Base-by-base conservation (phyloP, 2,329 filamentous ascomycete genomes). In the Westerdykella ornata region DNA sequence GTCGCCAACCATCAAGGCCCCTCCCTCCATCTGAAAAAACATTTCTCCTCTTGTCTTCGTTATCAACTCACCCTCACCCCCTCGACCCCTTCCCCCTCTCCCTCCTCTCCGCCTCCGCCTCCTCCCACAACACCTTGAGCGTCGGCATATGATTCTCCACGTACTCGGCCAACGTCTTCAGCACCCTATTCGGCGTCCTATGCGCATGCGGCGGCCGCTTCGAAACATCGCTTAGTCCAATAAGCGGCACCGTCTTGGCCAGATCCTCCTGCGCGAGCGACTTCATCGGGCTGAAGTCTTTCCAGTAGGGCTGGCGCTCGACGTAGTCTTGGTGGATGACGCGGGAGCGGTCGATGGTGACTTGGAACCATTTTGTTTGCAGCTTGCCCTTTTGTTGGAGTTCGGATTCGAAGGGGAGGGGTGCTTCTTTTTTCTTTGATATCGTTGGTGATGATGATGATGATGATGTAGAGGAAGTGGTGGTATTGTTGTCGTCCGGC, bases 321-420 rank as follows among this genome's bases (percentile, higher is more conserved):
- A 72, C 57, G 22, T 60, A 64, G 44, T 71, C 68, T 35, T 64
- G 60, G 46, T 72, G 69, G 14, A 68, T 54, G 26, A 53, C 56
- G 29, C 57, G 62, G 5, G 65, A 63, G 7, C 58, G 53, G 47
- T 69, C 66, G 30, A 68, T 50, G 13, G 59, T 60, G 29, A 73
- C 52, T 40, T 70, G 65, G 52, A 72, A 73, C 53, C 55, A 62
- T 38, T 59, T 62, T 14, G 57, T 50, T 52, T 48, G 9, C 53
- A 57, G n/a, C 26, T 38, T 42, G 37, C 17, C 37, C 44, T n/a
- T 37, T 51, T 19, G 37, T 29, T 9, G 31, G 33, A 38, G 4
- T 40, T 22, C 1, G 37, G 8, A 2, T 11, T 53, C 47, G 44
- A 60, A 60, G 35, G 60, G 60, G 42, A 64, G 41, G 12, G 52